phyloP scores from a whole-genome alignment of 345 rosid species.

The Boechera divaricarpa region DNA sequence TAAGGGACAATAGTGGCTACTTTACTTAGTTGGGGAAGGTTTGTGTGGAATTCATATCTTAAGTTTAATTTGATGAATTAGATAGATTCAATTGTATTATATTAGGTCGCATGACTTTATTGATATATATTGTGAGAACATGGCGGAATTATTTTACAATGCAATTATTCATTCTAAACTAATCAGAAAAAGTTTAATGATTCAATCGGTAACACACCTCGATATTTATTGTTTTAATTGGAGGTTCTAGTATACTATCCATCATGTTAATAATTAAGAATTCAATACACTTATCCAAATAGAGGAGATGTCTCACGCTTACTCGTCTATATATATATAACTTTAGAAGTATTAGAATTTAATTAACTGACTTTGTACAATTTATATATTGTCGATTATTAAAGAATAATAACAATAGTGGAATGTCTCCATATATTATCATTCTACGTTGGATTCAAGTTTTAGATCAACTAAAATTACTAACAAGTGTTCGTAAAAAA shows the following conservation, averaged over 20 bases:
- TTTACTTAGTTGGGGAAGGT: constrained; percentile 47
- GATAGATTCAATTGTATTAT: constrained; percentile 17
- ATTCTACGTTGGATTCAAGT: constrained; percentile 3
- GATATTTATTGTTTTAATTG: not conserved
- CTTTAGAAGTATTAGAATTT: not conserved
- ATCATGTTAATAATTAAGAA: not conserved
- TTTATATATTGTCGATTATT: constrained; percentile 9
- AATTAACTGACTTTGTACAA: constrained; percentile 13
- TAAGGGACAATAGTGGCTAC: constrained; percentile 44
- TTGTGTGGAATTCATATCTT: constrained; percentile 35
- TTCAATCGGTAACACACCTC: constrained; percentile 31
- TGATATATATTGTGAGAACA: constrained; percentile 15
- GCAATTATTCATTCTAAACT: constrained; percentile 20
- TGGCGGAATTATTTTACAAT: not conserved
- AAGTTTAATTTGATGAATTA: constrained; percentile 7
- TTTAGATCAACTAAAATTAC: not conserved
- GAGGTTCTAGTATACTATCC: constrained; percentile 5
- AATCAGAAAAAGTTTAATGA: constrained; percentile 20
- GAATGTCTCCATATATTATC: constrained; percentile 5
- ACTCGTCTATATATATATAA: constrained; percentile 3
- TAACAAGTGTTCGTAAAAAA: not conserved
- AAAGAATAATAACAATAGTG: not conserved
- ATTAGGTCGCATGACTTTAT: constrained; percentile 15
- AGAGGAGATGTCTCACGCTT: constrained; percentile 15
- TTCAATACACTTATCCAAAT: constrained; percentile 10